These are phyloP conservation scores for Marasmius tenuissimus DNA, from an alignment of 1,284 basidiomycete genomes.

Conservation along the genomic window DNA sequence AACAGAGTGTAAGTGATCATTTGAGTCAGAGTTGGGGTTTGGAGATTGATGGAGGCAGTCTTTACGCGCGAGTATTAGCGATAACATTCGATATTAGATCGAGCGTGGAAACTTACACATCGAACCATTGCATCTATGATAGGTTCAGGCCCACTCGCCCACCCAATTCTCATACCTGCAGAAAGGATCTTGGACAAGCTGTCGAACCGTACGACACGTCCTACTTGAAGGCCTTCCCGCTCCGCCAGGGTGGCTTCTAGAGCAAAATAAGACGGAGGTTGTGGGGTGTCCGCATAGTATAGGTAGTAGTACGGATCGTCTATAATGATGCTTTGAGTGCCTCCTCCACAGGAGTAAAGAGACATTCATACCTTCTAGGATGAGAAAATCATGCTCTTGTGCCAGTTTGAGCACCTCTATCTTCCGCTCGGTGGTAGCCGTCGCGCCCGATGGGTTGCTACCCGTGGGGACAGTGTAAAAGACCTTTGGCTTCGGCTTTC, in stretches of 20 bases:
- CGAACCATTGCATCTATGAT: constrained; percentile 9
- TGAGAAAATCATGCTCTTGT: constrained; percentile 58
- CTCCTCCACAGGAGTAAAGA: too few species aligned
- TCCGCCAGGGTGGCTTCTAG: constrained; percentile 60
- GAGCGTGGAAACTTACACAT: background rate
- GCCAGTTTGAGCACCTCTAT: constrained; percentile 58
- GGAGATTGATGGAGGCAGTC: constrained; percentile 81
- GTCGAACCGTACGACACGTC: constrained; percentile 57
- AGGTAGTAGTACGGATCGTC: constrained; percentile 79
- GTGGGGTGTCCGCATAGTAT: constrained; percentile 52
- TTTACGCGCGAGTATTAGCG: background rate
- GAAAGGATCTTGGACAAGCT: constrained; percentile 63
- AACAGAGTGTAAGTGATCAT: constrained; percentile 73
- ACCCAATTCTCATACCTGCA: constrained; percentile 32
- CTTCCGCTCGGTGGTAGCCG: constrained; percentile 54
- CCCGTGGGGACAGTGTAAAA: constrained; percentile 65
- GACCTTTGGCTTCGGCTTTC: constrained; percentile 59
- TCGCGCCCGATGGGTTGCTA: constrained; percentile 64
- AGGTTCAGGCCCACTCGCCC: constrained; percentile 10
- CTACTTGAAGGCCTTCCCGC: constrained; percentile 41
- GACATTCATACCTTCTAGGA: constrained; percentile 46
- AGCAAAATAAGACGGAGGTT: constrained; percentile 63
- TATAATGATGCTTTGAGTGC: background rate
- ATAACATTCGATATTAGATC: background rate
- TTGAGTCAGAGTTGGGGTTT: constrained; percentile 79